Evolutionary conservation across 2,329 filamentous ascomycete species (phyloP).

Genomic region (Nectriaceae sp.): DNA sequence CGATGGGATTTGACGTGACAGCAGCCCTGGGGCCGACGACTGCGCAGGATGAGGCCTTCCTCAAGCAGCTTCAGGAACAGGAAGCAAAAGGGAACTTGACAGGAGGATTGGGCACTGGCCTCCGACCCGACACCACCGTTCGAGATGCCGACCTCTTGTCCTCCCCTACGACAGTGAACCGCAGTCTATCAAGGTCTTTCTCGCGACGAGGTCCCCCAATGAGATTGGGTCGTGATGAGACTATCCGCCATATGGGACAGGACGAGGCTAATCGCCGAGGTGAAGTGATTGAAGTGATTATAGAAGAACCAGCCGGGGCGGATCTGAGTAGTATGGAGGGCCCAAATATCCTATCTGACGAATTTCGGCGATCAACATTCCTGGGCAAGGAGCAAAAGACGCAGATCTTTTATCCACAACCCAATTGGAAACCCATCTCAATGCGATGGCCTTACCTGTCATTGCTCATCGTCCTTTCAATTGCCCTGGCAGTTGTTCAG

Average conservation of each 20-base stretch:
- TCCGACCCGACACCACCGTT: conserved; percentile 49
- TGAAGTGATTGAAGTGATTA: conserved; percentile 60
- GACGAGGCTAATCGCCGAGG: conserved; percentile 61
- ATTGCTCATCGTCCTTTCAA: conserved; percentile 54
- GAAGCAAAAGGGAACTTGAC: conserved; percentile 58
- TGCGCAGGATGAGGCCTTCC: conserved; percentile 46
- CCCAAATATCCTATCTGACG: conserved; percentile 32
- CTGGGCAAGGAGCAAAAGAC: conserved; percentile 38
- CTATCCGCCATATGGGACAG: conserved; percentile 54
- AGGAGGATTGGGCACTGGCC: conserved; percentile 59
- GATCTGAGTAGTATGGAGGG: conserved; percentile 56
- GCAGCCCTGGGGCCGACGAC: conserved; percentile 48
- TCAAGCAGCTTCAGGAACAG: conserved; percentile 48
- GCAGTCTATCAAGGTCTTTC: conserved; percentile 43
- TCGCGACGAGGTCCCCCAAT: conserved; percentile 35
- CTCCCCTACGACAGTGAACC: conserved; percentile 33
- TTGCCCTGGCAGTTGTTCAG: conserved; percentile 51
- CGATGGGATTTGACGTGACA: conserved; percentile 47
- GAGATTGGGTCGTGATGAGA: conserved; percentile 36
- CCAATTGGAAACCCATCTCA: conserved; percentile 67
- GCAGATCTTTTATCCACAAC: conserved; percentile 61
- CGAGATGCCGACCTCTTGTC: conserved; percentile 53
- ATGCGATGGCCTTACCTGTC: conserved; percentile 65
- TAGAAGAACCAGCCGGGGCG: conserved; percentile 43
- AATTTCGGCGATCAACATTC: conserved; percentile 40